Conservation (phyloP, 208 protist genomes). For the Crithidia sp. region DNA sequence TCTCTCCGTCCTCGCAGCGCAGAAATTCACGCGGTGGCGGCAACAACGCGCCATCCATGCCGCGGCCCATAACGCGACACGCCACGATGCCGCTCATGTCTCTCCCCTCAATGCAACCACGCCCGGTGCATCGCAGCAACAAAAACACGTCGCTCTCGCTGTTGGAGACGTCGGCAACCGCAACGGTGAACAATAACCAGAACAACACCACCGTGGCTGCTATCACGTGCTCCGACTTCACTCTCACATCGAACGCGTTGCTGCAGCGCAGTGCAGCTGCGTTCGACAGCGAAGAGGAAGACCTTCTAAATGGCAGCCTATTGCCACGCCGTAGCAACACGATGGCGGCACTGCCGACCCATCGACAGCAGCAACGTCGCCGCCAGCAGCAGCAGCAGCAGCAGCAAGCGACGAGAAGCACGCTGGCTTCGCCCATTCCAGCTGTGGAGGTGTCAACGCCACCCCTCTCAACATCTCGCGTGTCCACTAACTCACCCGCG, state of each 20-base stretch:
- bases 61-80: background rate
- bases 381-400: conserved; percentile 1
- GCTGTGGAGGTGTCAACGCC: background rate
- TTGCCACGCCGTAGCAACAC: conserved; percentile 12
- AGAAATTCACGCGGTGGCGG: too few species aligned
- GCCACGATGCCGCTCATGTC: background rate
- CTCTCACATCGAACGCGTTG: conserved; percentile 7
- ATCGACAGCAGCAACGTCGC: conserved; percentile 2
- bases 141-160: background rate
- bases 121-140: background rate
- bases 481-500: background rate
- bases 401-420: background rate
- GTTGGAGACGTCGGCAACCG: background rate
- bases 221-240: background rate
- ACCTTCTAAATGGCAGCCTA: background rate
- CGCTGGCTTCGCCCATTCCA: background rate
- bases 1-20: background rate
- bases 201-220: too few species aligned
- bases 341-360: conserved; percentile 2
- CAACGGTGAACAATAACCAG: background rate
- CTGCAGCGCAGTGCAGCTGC: conserved; percentile 1
- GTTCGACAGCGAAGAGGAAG: background rate
- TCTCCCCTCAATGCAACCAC: background rate
- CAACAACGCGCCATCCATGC: background rate
- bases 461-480: background rate